Evolutionary conservation across 495 filamentous ascomycete genomes (phyloP).

Genomic region (Acidiella bohemica): DNA sequence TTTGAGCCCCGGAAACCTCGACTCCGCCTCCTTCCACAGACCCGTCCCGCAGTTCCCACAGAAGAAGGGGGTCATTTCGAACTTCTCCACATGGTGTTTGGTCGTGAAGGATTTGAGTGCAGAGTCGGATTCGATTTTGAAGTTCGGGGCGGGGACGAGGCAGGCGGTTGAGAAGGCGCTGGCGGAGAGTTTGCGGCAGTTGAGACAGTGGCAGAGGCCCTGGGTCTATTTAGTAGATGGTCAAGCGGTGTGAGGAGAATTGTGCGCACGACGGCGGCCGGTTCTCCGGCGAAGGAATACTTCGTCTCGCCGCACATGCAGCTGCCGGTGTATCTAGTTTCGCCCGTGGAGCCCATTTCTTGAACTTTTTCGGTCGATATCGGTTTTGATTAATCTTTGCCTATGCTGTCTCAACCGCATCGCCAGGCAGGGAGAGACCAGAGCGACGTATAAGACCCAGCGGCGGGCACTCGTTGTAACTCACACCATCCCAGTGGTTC

Average conservation of each 20-base stretch:
- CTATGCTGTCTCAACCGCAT: no score
- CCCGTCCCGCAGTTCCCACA: neutral
- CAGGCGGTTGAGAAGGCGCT: neutral
- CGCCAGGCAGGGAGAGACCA: no score
- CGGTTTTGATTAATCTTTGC: no score
- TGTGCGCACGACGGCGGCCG: neutral
- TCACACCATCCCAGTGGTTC: no score
- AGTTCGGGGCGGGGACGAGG: conserved; percentile 1
- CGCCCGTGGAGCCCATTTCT: no score
- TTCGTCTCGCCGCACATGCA: conserved; percentile 1
- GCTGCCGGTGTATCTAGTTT: neutral
- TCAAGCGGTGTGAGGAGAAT: neutral
- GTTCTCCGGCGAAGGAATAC: conserved; percentile 1
- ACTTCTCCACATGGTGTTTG: neutral
- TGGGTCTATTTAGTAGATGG: neutral
- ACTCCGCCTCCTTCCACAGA: neutral
- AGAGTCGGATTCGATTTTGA: neutral
- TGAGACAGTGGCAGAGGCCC: conserved; percentile 4
- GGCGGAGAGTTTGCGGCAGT: conserved; percentile 1
- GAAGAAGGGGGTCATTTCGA: neutral
- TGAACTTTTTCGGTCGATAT: no score
- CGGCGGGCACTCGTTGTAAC: no score
- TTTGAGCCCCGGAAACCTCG: neutral
- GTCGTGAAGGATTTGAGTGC: neutral
- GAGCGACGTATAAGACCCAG: no score